Evolutionary conservation across 208 protist genomes (phyloP), one percentile per base, ranked within the genome.

Genomic region (Lotmaria passim): DNA sequence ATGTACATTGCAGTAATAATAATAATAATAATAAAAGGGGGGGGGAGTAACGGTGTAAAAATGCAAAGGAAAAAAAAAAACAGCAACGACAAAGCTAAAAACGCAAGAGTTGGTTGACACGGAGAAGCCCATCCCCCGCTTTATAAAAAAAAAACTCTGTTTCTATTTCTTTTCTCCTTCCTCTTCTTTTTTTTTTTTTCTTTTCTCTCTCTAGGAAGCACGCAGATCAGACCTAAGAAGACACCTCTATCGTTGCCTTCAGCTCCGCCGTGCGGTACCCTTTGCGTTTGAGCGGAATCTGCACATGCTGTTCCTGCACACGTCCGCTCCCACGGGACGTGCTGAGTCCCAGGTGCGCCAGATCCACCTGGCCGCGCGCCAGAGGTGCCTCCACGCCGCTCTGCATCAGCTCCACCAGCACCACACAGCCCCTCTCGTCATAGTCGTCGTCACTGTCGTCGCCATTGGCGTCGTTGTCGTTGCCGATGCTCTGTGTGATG

Each of bases 191-290:
- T n/a, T n/a, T n/a, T n/a, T n/a, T n/a, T n/a, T n/a, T n/a, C n/a
- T n/a, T n/a, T n/a, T n/a, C n/a, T n/a, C n/a, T n/a, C n/a, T n/a
- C n/a, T n/a, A n/a, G n/a, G n/a, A n/a, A n/a, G n/a, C 15, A 44
- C 0, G 19, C 2, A 53, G 0, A 69, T 33, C 4, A 17, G 10
- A 7, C 38, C 17, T 48, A 57, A 0, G 23, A 31, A 1, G 63
- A 59, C 48, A 75, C 12, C 61, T 75, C 70, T 24, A 75, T 2
- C 33, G 62, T 64, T 0, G 30, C 34, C 44, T 55, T 69, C 44
- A 75, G 44, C 55, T 62, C 52, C 24, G 61, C 70, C 19, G 53
- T 61, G 39, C 70, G 70, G 44, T 75, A 75, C 15, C 70, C 61
- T 26, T 64, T 68, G 44, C 70, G 70, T 36, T 43, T 47, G 36